Evolutionary conservation across 805 yeast species (phyloP).

Genomic region (Candida gorgasii): DNA sequence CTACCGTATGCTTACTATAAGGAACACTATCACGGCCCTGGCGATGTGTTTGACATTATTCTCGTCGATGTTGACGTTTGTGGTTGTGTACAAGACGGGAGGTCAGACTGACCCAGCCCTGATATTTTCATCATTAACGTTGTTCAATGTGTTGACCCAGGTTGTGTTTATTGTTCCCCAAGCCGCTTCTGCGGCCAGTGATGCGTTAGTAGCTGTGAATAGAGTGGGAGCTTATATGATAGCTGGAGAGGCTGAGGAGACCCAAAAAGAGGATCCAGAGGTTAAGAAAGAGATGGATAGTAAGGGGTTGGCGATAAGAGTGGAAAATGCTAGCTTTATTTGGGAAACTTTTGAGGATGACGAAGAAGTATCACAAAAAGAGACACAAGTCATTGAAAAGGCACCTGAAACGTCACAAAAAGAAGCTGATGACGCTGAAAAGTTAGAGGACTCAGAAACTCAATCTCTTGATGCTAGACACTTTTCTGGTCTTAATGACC

Average conservation of each 20-base stretch:
- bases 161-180: constrained; percentile 71
- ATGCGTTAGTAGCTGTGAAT: constrained; percentile 60
- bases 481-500: constrained; percentile 8
- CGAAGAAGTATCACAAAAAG: not conserved
- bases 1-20: constrained; percentile 60
- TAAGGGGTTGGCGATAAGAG: constrained; percentile 20
- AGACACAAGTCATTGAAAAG: constrained; percentile 14
- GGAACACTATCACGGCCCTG: constrained; percentile 62
- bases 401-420: constrained; percentile 20
- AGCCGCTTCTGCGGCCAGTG: constrained; percentile 66
- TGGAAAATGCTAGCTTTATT: constrained; percentile 25
- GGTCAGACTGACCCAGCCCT: constrained; percentile 51
- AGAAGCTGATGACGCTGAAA: not conserved
- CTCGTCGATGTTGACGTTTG: constrained; percentile 61
- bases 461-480: not conserved
- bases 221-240: constrained; percentile 57
- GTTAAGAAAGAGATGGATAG: constrained; percentile 21
- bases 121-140: constrained; percentile 67
- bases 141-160: constrained; percentile 61
- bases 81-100: constrained; percentile 34
- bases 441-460: constrained; percentile 10
- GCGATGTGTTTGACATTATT: constrained; percentile 68
- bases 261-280: constrained; percentile 29
- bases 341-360: constrained; percentile 29
- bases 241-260: constrained; percentile 34